Percentiles rank a stretch among this genome's conserved stretches.
Evolutionary conservation across 2,329 filamentous ascomycete genomes (phyloP).

Genomic region (Basipetospora chlamydospora): DNA sequence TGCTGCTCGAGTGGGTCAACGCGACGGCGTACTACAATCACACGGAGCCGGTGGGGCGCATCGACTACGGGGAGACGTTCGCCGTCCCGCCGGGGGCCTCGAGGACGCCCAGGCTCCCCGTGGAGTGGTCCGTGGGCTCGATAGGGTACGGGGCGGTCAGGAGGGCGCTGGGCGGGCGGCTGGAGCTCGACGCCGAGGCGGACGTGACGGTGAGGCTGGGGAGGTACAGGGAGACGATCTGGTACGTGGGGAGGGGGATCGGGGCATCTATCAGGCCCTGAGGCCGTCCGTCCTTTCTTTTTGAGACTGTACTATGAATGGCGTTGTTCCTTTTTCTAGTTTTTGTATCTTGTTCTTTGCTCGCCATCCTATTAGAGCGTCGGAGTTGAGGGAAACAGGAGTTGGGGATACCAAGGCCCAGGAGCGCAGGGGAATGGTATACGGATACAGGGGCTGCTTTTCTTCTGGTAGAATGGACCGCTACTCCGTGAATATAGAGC

Average conservation of each 20-base stretch:
- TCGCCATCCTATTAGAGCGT: neutral
- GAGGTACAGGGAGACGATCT: conserved; percentile 57
- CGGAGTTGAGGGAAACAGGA: neutral
- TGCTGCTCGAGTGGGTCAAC: conserved; percentile 67
- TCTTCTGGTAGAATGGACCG: too few relatives aligned
- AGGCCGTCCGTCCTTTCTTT: conserved; percentile 11
- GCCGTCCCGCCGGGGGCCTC: conserved; percentile 61
- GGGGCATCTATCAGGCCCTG: conserved; percentile 47
- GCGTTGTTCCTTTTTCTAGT: neutral
- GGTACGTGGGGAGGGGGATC: conserved; percentile 57
- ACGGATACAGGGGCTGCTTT: neutral
- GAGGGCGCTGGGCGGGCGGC: conserved; percentile 62
- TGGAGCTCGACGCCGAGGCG: conserved; percentile 69
- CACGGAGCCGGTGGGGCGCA: conserved; percentile 61
- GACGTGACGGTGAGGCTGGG: conserved; percentile 62
- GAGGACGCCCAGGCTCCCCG: conserved; percentile 62
- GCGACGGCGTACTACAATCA: conserved; percentile 78
- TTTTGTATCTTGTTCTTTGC: neutral
- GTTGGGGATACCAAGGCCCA: neutral
- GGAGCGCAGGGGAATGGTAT: too few relatives aligned
- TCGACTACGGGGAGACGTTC: conserved; percentile 61
- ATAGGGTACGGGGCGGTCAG: conserved; percentile 73
- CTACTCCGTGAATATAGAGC: too few relatives aligned
- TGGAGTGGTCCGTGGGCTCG: conserved; percentile 61
- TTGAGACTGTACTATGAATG: too few relatives aligned